Evolutionary conservation across 768 basidiomycete species (phyloP).

Genomic region (Hypholoma fasciculare): DNA sequence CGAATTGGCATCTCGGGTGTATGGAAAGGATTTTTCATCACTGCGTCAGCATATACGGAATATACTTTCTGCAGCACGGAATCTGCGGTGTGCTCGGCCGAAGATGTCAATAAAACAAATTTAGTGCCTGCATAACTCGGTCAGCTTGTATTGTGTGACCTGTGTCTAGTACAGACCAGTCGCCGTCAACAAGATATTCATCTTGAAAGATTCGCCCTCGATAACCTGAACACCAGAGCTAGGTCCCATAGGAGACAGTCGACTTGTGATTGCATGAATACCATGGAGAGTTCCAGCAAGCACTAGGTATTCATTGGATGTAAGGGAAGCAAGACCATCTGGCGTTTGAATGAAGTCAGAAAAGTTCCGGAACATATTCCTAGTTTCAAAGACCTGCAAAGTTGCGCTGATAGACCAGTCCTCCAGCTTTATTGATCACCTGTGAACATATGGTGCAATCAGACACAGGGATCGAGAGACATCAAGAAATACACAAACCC

Average conservation of each 20-base stretch:
- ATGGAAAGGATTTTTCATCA: constrained; percentile 99
- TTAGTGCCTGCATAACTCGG: constrained; percentile 71
- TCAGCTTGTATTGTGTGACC: background rate
- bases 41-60: constrained; percentile 90
- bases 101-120: constrained; percentile 88
- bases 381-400: constrained; percentile 67
- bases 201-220: constrained; percentile 94
- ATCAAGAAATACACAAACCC: constrained; percentile 51
- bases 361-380: constrained; percentile 2
- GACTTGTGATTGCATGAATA: constrained; percentile 96
- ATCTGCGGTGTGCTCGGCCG: constrained; percentile 70
- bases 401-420: constrained; percentile 90
- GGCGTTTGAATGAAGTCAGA: constrained; percentile 14
- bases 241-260: constrained; percentile 78
- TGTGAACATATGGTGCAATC: constrained; percentile 26
- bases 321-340: constrained; percentile 92
- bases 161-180: constrained; percentile 60
- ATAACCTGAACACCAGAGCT: constrained; percentile 94
- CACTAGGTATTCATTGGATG: constrained; percentile 93
- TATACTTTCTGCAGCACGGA: constrained; percentile 82
- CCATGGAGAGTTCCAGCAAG: constrained; percentile 96
- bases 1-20: constrained; percentile 99
- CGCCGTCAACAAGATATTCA: constrained; percentile 85
- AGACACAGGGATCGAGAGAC: background rate
- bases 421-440: constrained; percentile 99